A percentile compares a stretch with the other conserved stretches of the same genome.
Conservation (phyloP, 495 filamentous ascomycete genomes). For the Xylaria sp. region DNA sequence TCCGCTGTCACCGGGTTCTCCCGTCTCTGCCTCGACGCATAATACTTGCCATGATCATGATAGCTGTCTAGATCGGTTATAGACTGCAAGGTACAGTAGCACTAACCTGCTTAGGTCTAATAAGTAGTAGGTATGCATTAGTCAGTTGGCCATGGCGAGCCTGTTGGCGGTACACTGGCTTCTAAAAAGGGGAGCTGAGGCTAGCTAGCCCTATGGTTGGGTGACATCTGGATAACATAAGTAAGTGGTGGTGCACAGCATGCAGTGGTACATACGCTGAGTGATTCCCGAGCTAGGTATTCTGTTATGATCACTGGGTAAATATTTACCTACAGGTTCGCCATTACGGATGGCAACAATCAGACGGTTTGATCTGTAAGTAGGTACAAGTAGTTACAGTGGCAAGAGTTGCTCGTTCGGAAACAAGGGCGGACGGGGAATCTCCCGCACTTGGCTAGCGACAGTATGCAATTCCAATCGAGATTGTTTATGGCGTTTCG, state of each 20-base stretch:
- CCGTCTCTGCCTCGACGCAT: background rate
- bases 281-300: background rate
- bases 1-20: background rate
- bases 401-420: background rate
- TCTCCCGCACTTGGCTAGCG: background rate
- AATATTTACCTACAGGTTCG: background rate
- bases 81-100: background rate
- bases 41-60: too few species aligned
- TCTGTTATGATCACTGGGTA: background rate
- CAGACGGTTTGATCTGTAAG: background rate
- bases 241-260: too few species aligned
- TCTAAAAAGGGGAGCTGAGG: background rate
- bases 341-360: background rate
- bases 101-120: background rate
- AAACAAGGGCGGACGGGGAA: background rate
- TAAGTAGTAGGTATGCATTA: background rate
- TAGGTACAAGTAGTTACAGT: background rate
- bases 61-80: background rate
- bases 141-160: background rate
- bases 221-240: background rate
- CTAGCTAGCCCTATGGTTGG: background rate
- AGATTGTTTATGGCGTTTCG: conserved; percentile 16
- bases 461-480: background rate
- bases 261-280: background rate
- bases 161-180: background rate